Conservation (phyloP, 495 filamentous ascomycete genomes). For the Aspergillus sparsus region DNA sequence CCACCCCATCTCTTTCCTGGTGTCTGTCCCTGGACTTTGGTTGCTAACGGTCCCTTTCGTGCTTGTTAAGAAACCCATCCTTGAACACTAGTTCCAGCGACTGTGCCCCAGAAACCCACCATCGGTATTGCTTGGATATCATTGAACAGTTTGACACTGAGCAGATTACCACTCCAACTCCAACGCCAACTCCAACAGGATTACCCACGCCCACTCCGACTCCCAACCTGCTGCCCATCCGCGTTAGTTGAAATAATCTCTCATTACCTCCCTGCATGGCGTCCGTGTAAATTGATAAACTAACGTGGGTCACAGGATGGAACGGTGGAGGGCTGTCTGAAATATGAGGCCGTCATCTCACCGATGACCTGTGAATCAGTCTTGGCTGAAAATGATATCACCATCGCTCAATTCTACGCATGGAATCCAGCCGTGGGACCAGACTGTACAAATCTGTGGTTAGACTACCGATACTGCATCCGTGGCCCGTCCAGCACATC, state of each 20-base stretch:
- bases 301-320: too few relatives aligned
- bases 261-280: too few relatives aligned
- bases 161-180: too few relatives aligned
- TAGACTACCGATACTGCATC: constrained; percentile 1
- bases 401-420: not conserved
- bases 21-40: too few relatives aligned
- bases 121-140: constrained; percentile 15
- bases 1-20: not conserved
- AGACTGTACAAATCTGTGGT: not conserved
- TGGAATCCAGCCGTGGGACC: constrained; percentile 1
- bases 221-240: too few relatives aligned
- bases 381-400: not conserved
- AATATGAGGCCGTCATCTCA: not conserved
- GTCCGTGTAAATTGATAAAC: too few relatives aligned
- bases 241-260: too few relatives aligned
- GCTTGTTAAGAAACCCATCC: constrained; percentile 10
- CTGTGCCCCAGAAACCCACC: constrained; percentile 1
- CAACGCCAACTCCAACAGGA: too few relatives aligned
- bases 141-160: too few relatives aligned
- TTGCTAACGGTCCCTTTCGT: not conserved
- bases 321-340: not conserved
- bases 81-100: constrained; percentile 10
- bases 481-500: too few relatives aligned
- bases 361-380: not conserved
- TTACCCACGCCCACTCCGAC: too few relatives aligned